Conservation (phyloP, 805 yeast species). For the Geotrichum ghanense region DNA sequence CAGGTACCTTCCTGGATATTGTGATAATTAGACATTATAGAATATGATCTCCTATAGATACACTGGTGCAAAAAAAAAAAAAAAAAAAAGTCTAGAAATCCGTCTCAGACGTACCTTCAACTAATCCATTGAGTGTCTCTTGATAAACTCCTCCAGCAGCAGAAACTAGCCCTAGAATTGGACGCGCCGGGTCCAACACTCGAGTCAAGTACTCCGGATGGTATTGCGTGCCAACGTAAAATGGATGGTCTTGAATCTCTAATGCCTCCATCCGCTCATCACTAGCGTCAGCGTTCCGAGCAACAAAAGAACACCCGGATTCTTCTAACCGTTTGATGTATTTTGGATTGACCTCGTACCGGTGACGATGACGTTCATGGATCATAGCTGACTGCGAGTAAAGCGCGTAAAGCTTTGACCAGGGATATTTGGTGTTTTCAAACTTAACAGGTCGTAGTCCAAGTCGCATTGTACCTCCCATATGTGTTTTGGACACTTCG, state of each 20-base stretch:
- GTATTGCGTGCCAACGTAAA: conserved; percentile 90
- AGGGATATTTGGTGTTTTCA: conserved; percentile 44
- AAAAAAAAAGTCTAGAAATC: neutral
- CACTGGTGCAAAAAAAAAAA: no score
- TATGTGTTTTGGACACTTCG: conserved; percentile 85
- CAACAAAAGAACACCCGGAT: conserved; percentile 78
- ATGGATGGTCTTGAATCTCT: conserved; percentile 80
- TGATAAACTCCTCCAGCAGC: conserved; percentile 82
- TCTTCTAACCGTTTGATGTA: conserved; percentile 59
- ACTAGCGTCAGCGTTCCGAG: conserved; percentile 72
- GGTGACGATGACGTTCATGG: conserved; percentile 93
- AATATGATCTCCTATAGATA: no score
- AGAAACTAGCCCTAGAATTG: conserved; percentile 91
- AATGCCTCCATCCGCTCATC: conserved; percentile 92
- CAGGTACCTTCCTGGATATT: no score
- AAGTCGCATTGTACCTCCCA: conserved; percentile 98
- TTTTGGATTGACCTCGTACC: conserved; percentile 93
- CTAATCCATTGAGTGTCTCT: conserved; percentile 18
- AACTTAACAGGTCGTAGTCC: conserved; percentile 88
- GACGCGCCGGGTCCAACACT: conserved; percentile 92
- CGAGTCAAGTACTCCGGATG: conserved; percentile 97
- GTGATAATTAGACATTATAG: no score
- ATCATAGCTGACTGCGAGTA: conserved; percentile 63
- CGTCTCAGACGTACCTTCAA: neutral
- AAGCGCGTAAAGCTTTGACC: conserved; percentile 61